Evolutionary conservation across 2,329 filamentous ascomycete genomes (phyloP).

Genomic region (Trichoderma koningii): DNA sequence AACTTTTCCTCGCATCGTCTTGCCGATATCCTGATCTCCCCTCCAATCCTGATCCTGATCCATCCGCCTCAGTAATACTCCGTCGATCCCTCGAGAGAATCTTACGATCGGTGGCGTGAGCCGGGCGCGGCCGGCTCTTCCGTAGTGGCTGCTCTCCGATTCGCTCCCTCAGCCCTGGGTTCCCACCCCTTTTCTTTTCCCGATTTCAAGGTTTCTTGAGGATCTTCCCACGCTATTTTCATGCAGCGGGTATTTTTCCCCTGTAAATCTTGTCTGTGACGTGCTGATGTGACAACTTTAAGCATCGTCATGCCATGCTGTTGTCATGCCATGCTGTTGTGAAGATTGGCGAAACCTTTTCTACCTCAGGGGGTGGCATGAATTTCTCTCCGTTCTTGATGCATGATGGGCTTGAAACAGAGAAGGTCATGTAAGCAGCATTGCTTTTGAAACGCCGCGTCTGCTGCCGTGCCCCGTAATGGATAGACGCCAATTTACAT

Average conservation of each 20-base stretch:
- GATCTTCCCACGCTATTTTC: background rate
- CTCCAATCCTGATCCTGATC: background rate
- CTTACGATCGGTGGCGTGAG: conserved; percentile 25
- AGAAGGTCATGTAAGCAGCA: too few relatives aligned
- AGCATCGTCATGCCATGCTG: too few relatives aligned
- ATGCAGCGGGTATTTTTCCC: too few relatives aligned
- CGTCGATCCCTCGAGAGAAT: conserved; percentile 12
- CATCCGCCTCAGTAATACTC: background rate
- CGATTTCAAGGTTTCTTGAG: conserved; percentile 14
- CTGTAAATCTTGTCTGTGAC: too few relatives aligned
- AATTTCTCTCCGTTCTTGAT: too few relatives aligned
- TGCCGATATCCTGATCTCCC: background rate
- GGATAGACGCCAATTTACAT: background rate
- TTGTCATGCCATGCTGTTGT: too few relatives aligned
- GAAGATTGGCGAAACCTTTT: too few relatives aligned
- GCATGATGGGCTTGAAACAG: too few relatives aligned
- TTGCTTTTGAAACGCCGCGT: too few relatives aligned
- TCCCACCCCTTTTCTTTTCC: background rate
- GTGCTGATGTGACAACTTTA: too few relatives aligned
- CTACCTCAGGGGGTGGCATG: too few relatives aligned
- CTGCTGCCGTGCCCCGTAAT: background rate
- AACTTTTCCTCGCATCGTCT: background rate
- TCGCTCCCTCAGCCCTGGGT: conserved; percentile 1
- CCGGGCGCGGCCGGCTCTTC: conserved; percentile 24
- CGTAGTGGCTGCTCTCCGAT: conserved; percentile 13